Base-by-base conservation (phyloP, 2,329 filamentous ascomycete species). In the Talaromyces amestolkiae region DNA sequence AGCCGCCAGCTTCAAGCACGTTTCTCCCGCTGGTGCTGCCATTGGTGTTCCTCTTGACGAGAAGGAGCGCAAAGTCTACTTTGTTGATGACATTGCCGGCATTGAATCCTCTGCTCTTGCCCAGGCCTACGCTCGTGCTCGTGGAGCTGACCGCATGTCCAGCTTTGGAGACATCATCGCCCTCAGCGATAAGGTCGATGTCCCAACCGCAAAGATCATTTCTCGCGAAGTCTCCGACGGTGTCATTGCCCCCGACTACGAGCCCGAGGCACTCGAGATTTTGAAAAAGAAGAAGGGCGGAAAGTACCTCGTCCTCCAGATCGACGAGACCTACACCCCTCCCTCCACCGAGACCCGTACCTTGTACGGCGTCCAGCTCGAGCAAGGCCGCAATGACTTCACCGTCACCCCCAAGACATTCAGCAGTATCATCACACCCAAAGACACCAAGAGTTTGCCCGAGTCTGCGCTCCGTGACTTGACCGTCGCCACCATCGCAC, bases 231-330 rank as follows among this genome's bases (percentile, higher is more conserved):
- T 99, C 22, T 98, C 94, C 1, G 95, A 99, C 77, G 95, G 95
- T 79, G 91, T 99, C 64, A 92, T 99, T 73, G 95, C 95, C 41
- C 92, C 95, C 41, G 90, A 88, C 31, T 99, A 95, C 79, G 87
- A 91, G 68, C 86, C 88, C 39, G 93, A 91, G 69, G 95, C 95
- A 19, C 86, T 98, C 19, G 92, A 91, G 74, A 93, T 99, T 68
- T 87, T 99, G 69, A 91, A 88, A 81, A 97, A 97, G 87, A 99
- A 99, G 87, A 99, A 99, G 86, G 93, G 90, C 63, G 95, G 95
- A 75, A 96, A 93, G 79, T 99, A 98, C 83, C 88, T 98, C 56
- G 91, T 98, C 56, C 89, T 98, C 49, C 89, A 98, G 82, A 97
- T 99, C 83, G 93, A 99, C 76, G 88, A 91, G 61, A 87, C 90